These are phyloP conservation scores for Avicennia marina DNA, from an alignment of 257 asterid genomes.

Conservation along the genomic window DNA sequence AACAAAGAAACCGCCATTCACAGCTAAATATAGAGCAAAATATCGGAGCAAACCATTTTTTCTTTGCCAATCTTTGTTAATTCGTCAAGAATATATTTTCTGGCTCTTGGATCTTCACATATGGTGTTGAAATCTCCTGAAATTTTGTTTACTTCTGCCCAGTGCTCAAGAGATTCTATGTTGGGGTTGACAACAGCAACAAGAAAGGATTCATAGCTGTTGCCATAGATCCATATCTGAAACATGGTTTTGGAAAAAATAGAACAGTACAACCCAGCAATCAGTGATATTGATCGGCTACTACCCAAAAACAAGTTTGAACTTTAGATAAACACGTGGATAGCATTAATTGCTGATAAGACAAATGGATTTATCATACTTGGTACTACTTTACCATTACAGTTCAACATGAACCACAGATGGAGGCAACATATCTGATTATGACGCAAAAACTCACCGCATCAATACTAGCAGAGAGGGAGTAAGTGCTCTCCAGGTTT, in stretches of 20 bases:
- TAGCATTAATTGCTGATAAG: too few relatives aligned
- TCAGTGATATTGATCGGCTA: too few relatives aligned
- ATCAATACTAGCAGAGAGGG: slow-evolving; percentile 45
- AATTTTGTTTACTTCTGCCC: slow-evolving; percentile 51
- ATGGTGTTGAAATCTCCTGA: slow-evolving; percentile 37
- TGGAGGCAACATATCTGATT: too few relatives aligned
- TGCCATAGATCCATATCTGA: slow-evolving; percentile 86
- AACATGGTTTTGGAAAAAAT: too few relatives aligned
- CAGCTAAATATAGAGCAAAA: not conserved
- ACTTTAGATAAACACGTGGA: too few relatives aligned
- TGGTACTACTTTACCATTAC: too few relatives aligned
- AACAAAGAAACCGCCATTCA: too few relatives aligned
- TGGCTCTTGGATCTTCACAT: slow-evolving; percentile 50
- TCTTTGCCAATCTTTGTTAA: slow-evolving; percentile 54
- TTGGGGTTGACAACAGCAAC: slow-evolving; percentile 84
- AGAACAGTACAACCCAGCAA: too few relatives aligned
- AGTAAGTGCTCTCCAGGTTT: slow-evolving; percentile 65
- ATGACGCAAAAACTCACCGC: slow-evolving; percentile 36
- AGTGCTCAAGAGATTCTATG: slow-evolving; percentile 36
- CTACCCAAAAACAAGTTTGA: too few relatives aligned
- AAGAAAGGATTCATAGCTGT: slow-evolving; percentile 73
- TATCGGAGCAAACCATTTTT: slow-evolving; percentile 47
- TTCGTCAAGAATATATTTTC: slow-evolving; percentile 43
- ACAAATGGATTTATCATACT: too few relatives aligned
- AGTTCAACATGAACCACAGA: too few relatives aligned